Percentiles rank a stretch among this genome's conserved stretches.
Conservation (phyloP, 75 land plant genomes). For the Sequoia sempervirens region DNA sequence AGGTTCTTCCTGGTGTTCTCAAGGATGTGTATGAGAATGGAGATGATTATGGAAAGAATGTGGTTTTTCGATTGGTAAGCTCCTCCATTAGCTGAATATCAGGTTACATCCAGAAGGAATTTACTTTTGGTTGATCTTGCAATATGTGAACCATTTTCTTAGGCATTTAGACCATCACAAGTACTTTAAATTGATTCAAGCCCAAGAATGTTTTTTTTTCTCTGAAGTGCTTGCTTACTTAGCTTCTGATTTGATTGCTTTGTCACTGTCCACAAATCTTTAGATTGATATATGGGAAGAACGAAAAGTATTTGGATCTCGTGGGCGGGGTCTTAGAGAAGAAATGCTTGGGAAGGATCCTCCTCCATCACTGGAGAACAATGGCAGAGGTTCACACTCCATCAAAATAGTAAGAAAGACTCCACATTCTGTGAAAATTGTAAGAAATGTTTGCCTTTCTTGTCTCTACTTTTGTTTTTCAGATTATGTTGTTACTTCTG, state of each 20-base stretch:
- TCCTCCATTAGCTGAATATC: background rate
- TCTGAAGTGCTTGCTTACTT: background rate
- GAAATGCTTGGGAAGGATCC: constrained; percentile 63
- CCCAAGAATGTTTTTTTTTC: background rate
- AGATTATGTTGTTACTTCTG: background rate
- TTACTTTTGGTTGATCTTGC: background rate
- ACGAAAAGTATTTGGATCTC: constrained; percentile 90
- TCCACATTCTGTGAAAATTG: constrained; percentile 52
- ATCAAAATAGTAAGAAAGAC: constrained; percentile 59
- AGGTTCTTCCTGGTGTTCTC: constrained; percentile 82
- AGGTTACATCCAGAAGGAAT: background rate
- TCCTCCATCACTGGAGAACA: constrained; percentile 33
- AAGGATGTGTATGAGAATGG: constrained; percentile 69
- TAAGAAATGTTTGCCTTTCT: constrained; percentile 27
- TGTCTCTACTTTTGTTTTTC: background rate
- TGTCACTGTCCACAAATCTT: background rate
- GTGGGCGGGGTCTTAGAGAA: constrained; percentile 74
- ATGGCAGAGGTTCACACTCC: constrained; percentile 45
- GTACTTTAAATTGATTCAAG: background rate
- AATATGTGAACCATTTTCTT: background rate
- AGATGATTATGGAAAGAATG: constrained; percentile 64
- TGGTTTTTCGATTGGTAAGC: constrained; percentile 70
- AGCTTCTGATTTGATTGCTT: background rate
- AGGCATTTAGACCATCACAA: background rate
- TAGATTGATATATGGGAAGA: constrained; percentile 94